Conservation (phyloP, 495 filamentous ascomycete species). For the Filosporella fistucella region DNA sequence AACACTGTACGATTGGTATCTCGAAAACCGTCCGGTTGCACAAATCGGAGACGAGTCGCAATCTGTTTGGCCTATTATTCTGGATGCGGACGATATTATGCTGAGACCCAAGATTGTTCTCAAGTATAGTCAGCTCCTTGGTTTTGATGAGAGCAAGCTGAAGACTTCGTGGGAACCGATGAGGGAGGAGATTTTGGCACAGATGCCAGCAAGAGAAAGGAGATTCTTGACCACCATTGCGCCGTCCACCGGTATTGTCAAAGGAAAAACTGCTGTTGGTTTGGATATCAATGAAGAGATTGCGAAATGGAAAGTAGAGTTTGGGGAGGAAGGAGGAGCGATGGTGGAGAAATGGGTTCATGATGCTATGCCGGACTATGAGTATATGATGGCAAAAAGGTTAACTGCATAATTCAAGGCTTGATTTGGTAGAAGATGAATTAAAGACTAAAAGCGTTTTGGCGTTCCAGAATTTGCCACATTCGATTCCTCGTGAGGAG, state of each 20-base stretch:
- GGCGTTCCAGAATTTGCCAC: too few species aligned
- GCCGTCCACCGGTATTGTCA: constrained; percentile 27
- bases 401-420: too few species aligned
- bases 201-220: constrained; percentile 23
- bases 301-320: constrained; percentile 40
- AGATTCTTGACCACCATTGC: neutral
- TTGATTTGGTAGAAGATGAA: too few species aligned
- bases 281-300: constrained; percentile 35
- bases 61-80: constrained; percentile 34
- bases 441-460: too few species aligned
- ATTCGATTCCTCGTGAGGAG: too few species aligned
- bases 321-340: constrained; percentile 33
- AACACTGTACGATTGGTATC: neutral
- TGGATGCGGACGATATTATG: constrained; percentile 45
- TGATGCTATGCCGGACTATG: constrained; percentile 41
- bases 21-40: neutral
- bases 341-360: constrained; percentile 32
- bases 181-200: constrained; percentile 25
- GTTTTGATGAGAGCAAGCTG: constrained; percentile 30
- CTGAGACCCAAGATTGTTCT: constrained; percentile 27
- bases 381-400: constrained; percentile 36
- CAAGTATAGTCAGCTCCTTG: constrained; percentile 29
- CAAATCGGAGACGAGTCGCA: too few species aligned
- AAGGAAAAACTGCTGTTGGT: constrained; percentile 29
- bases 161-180: constrained; percentile 33